A percentile compares a stretch with the other conserved stretches of the same genome.
phyloP scores from a whole-genome alignment of 1,284 basidiomycete species.

The Veloboletus limbatus region DNA sequence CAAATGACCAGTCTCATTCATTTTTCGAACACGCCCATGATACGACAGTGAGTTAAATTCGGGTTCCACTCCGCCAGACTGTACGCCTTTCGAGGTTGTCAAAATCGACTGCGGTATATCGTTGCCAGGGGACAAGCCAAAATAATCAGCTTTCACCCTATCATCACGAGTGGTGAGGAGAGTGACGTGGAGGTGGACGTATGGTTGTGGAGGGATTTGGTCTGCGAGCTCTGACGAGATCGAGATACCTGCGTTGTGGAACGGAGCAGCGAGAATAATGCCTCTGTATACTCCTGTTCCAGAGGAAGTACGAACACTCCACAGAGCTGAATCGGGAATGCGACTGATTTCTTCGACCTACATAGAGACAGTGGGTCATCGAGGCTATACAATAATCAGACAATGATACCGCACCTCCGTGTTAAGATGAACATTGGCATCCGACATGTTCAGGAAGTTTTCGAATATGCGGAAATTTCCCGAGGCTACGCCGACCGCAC shows the following conservation, averaged over 20 bases:
- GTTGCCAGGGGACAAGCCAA: constrained; percentile 50
- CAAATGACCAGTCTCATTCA: constrained; percentile 21
- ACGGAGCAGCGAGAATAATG: constrained; percentile 77
- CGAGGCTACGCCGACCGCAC: constrained; percentile 66
- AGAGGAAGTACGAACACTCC: constrained; percentile 47
- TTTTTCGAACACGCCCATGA: constrained; percentile 53
- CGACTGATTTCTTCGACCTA: constrained; percentile 54
- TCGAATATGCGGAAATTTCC: constrained; percentile 91
- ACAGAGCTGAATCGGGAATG: constrained; percentile 38
- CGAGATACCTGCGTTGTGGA: constrained; percentile 58
- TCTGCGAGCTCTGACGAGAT: constrained; percentile 46
- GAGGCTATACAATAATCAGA: neutral
- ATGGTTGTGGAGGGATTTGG: constrained; percentile 65
- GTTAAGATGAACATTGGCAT: constrained; percentile 66
- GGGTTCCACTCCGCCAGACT: constrained; percentile 53
- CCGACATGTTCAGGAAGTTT: constrained; percentile 69
- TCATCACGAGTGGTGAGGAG: constrained; percentile 77
- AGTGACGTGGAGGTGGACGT: constrained; percentile 87
- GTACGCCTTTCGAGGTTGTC: constrained; percentile 63
- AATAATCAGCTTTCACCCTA: constrained; percentile 66
- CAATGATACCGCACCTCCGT: constrained; percentile 50
- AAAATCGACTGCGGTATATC: constrained; percentile 67
- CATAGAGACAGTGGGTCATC: neutral
- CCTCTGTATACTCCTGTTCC: constrained; percentile 55
- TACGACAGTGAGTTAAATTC: constrained; percentile 92